Conservation (phyloP, 306 rosid species). For the Ormosia semicastrata region DNA sequence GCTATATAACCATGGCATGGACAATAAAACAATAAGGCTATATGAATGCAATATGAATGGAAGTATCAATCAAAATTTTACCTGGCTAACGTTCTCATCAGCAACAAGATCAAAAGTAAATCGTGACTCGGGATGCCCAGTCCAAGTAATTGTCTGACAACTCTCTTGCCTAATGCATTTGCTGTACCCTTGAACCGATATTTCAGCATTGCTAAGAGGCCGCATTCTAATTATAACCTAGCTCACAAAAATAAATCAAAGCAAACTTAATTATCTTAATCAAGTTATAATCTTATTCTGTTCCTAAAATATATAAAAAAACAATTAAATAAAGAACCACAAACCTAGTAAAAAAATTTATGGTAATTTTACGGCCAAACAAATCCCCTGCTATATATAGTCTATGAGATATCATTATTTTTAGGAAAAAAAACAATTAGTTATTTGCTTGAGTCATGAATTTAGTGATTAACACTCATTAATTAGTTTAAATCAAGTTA, state of each 20-base stretch:
- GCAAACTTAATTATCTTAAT: neutral
- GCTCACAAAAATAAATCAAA: slow-evolving; percentile 14
- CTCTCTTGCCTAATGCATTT: slow-evolving; percentile 88
- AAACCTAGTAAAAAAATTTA: neutral
- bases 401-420: neutral
- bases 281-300: neutral
- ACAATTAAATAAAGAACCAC: neutral
- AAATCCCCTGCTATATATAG: neutral
- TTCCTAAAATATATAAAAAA: neutral
- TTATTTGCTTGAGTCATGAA: neutral
- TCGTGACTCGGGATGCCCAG: slow-evolving; percentile 92
- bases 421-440: neutral
- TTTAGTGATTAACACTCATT: neutral
- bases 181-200: slow-evolving; percentile 82
- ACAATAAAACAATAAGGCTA: no score
- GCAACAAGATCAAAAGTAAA: slow-evolving; percentile 95
- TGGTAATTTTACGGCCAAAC: neutral
- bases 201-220: slow-evolving; percentile 76
- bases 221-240: slow-evolving; percentile 96
- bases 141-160: slow-evolving; percentile 78
- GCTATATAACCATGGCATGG: neutral
- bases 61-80: slow-evolving; percentile 23
- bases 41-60: no score
- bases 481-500: neutral
- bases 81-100: slow-evolving; percentile 96